Base-by-base conservation (phyloP, 106 monocot species). In the Apostasia shenzhenica region DNA sequence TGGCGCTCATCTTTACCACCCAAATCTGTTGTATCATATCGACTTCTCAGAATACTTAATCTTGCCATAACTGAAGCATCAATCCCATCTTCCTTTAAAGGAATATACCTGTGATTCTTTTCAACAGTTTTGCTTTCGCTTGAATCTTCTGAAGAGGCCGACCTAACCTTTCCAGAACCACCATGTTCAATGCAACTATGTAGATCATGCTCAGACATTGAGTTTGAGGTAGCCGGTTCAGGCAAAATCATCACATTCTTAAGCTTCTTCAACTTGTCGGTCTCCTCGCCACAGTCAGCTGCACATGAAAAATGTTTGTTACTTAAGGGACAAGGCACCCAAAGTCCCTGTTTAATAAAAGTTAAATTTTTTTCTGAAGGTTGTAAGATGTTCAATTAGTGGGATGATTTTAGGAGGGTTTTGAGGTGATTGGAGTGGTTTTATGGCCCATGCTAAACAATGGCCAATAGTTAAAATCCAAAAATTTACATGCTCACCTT, bases 11-110 rank as follows among this genome's bases (percentile, higher is more conserved):
- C 59, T 2, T 3, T 11, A 45, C 45, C 45, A 12, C 38, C 2
- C 4, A 63, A 45, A n/a, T 4, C 62, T 39, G 14, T 45, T 45
- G 12, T 39, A 65, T 65, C 48, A 37, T 50, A 50, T 8, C 65
- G 65, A 12, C 48, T 48, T 26, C 48, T 65, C 1, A 65, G 65
- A 65, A 65, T 49, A 26, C 48, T 47, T n/a, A 45, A 37, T 65
- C 65, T 48, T 6, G 46, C 47, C 14, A 49, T 3, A 47, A 65
- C 46, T 8, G 65, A 37, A 65, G 65, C 13, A 65, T 65, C 65
- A 49, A 48, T 37, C 48, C 26, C 48, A 2, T 65, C 65, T 4
- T 65, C 48, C 37, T 65, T 48, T 5, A 10, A 65, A 26, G 1
- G 5, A 46, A 1, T 63, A 11, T 6, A 12, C 62, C 1, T n/a